A percentile compares a stretch with the other conserved stretches of the same genome.
Conservation (phyloP, 768 basidiomycete species). For the Leccinum rimulosum region DNA sequence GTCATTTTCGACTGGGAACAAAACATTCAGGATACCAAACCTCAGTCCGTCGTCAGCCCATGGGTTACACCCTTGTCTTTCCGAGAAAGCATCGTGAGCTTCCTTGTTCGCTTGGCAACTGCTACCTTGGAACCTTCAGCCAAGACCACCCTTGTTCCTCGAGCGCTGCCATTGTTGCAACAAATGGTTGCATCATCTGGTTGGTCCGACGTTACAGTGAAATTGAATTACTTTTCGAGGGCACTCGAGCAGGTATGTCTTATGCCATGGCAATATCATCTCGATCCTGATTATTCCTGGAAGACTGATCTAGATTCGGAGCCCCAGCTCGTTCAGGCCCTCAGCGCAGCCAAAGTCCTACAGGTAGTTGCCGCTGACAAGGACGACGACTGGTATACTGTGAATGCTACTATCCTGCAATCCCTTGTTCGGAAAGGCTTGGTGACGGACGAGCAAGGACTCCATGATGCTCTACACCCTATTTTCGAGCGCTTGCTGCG, state of each 20-base stretch:
- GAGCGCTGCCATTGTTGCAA: constrained; percentile 66
- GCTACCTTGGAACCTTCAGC: constrained; percentile 49
- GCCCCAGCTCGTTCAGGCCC: constrained; percentile 59
- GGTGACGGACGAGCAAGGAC: constrained; percentile 68
- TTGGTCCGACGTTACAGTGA: constrained; percentile 90
- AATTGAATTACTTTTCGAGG: constrained; percentile 85
- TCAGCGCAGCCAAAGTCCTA: constrained; percentile 84
- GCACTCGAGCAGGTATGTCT: constrained; percentile 69
- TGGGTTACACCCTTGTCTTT: constrained; percentile 81
- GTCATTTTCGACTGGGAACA: constrained; percentile 95
- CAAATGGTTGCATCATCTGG: constrained; percentile 79
- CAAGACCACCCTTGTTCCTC: constrained; percentile 49
- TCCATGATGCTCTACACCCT: constrained; percentile 81
- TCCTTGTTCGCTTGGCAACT: constrained; percentile 88
- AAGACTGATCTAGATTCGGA: constrained; percentile 77
- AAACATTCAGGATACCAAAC: constrained; percentile 38
- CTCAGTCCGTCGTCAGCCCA: constrained; percentile 20
- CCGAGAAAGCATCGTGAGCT: constrained; percentile 91
- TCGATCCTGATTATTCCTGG: constrained; percentile 6
- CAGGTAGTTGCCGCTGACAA: constrained; percentile 84
- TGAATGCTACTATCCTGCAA: constrained; percentile 70
- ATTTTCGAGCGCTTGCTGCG: constrained; percentile 79
- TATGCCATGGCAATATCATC: neutral
- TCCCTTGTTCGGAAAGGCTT: constrained; percentile 87
- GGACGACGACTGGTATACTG: constrained; percentile 74